phyloP scores from a whole-genome alignment of 2,329 filamentous ascomycete genomes.

The Thermothelomyces thermophilus region DNA sequence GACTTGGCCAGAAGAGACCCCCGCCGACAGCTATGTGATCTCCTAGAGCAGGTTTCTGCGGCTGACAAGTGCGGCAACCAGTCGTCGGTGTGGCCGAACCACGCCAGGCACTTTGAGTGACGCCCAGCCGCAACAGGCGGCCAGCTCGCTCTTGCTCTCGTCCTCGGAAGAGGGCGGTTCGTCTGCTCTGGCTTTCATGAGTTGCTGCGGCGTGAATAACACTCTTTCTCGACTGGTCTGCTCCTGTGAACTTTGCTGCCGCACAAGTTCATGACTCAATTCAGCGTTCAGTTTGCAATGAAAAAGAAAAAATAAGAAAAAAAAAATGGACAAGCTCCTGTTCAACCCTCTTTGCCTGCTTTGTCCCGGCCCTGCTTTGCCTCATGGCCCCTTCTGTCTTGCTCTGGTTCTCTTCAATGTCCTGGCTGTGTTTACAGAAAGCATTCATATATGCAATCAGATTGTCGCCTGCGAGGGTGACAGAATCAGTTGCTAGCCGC shows the following conservation, averaged over 20 bases:
- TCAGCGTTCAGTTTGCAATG: no score
- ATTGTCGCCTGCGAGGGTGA: neutral
- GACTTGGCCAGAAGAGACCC: no score
- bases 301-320: no score
- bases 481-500: neutral
- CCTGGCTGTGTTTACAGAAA: neutral
- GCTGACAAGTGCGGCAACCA: no score
- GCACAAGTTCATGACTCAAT: no score
- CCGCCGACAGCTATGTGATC: no score
- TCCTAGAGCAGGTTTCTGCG: no score
- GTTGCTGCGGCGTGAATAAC: no score
- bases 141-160: neutral
- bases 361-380: neutral
- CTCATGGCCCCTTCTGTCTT: neutral
- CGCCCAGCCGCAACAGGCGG: neutral
- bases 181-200: no score
- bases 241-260: no score
- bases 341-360: neutral
- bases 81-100: neutral
- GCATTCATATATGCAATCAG: neutral
- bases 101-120: neutral
- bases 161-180: neutral
- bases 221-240: no score
- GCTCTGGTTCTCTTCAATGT: neutral
- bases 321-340: neutral